These are phyloP conservation scores for Zelopaecilomyces penicillatus DNA, from an alignment of 2,329 filamentous ascomycete species.

Conservation along the genomic window DNA sequence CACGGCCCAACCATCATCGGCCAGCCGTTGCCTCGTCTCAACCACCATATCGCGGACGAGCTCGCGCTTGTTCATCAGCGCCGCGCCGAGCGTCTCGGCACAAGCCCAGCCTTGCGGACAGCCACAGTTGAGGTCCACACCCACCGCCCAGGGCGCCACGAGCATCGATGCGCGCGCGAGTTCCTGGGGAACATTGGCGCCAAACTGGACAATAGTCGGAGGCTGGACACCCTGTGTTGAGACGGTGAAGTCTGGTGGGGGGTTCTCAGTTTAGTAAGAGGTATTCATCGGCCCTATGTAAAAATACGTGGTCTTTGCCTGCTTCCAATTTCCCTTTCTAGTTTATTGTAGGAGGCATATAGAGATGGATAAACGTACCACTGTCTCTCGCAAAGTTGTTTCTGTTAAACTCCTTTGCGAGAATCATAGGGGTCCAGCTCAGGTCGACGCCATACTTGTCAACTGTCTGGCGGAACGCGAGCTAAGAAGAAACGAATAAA, in stretches of 20 bases:
- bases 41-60: conserved; percentile 59
- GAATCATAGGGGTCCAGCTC: conserved; percentile 65
- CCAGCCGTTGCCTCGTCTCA: conserved; percentile 45
- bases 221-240: conserved; percentile 44
- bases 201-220: conserved; percentile 60
- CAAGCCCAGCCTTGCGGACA: conserved; percentile 68
- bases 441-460: conserved; percentile 57
- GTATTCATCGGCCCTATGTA: neutral
- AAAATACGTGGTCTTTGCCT: neutral
- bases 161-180: conserved; percentile 54
- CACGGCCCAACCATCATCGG: conserved; percentile 45
- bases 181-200: conserved; percentile 52
- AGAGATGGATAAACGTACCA: conserved; percentile 29
- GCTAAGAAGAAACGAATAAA: conserved; percentile 30
- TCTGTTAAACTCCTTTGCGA: conserved; percentile 61
- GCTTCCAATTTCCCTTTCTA: neutral
- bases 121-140: conserved; percentile 64
- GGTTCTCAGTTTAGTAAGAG: conserved; percentile 3
- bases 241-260: conserved; percentile 47
- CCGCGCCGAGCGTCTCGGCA: conserved; percentile 57
- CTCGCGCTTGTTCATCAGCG: conserved; percentile 57
- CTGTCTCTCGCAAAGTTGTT: conserved; percentile 51
- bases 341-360: neutral
- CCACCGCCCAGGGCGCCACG: conserved; percentile 52
- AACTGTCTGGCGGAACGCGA: conserved; percentile 61